phyloP scores from a whole-genome alignment of 2,329 filamentous ascomycete species.

The Trichoderma sp. region DNA sequence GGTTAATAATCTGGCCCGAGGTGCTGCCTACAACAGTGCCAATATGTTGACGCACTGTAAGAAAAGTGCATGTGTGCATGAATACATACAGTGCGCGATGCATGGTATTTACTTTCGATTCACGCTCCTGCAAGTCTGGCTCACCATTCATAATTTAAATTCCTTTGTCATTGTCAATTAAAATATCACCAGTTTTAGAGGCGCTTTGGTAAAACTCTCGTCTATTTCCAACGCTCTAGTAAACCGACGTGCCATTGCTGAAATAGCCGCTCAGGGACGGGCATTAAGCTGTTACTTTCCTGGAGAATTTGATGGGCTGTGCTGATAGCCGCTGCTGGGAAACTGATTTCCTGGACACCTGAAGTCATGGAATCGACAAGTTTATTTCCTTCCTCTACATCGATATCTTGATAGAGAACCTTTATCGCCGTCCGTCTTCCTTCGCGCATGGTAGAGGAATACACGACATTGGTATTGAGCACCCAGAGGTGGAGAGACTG shows the following conservation, averaged over 20 bases:
- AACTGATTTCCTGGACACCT: conserved; percentile 56
- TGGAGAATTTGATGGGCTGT: conserved; percentile 44
- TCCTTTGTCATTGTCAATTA: background rate
- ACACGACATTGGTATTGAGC: conserved; percentile 53
- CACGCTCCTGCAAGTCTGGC: background rate
- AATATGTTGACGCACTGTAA: background rate
- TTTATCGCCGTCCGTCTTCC: conserved; percentile 46
- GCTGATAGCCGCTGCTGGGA: conserved; percentile 51
- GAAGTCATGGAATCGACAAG: conserved; percentile 51
- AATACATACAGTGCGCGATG: background rate
- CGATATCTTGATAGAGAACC: conserved; percentile 48
- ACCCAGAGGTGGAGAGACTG: conserved; percentile 51
- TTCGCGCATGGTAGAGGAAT: conserved; percentile 41
- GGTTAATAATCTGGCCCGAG: background rate
- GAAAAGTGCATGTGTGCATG: rapidly evolving
- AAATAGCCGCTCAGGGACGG: conserved; percentile 54
- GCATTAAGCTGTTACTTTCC: conserved; percentile 50
- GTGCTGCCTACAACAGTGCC: conserved; percentile 14
- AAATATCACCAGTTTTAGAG: background rate
- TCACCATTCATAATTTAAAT: background rate
- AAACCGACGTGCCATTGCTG: conserved; percentile 67
- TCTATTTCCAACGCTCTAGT: conserved; percentile 42
- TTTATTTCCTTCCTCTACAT: conserved; percentile 42
- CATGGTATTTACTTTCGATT: background rate
- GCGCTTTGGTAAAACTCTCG: background rate